Base-by-base conservation (phyloP, 169 alveolate genomes). In the Plasmodium knowlesi region DNA sequence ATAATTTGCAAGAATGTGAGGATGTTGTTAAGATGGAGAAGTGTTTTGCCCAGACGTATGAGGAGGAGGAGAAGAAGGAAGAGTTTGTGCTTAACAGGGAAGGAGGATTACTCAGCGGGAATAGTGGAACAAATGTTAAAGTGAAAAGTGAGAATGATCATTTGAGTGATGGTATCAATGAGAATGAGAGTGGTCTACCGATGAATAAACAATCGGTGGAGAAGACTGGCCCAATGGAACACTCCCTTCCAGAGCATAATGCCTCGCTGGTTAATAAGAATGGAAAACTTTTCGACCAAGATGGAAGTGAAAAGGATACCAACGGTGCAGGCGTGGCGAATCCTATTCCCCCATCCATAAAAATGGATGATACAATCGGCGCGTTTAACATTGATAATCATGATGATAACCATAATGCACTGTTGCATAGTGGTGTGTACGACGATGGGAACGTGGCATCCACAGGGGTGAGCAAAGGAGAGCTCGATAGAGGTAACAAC, bases 21-120 rank as follows among this genome's bases (percentile, higher is more conserved):
- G 30, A 78, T 41, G 39, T 39, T 46, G 19, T 53, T 57, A 89
- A 89, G 82, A 61, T 67, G 50, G 94, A 89, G 76, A 79, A 39
- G 19, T 61, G 57, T 5, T 78, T 16, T 79, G 50, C 32, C 22
- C 53, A 86, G 28, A 50, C 53, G 2, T 73, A 54, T 43, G 8
- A 54, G 34, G 84, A 54, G 34, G 84, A 32, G 41, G 14, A 74
- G 71, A 86, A 89, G 54, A 57, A 39, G 28, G 81, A 89, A 19
- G 78, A 89, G 32, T 32, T 41, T 2, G 22, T 80, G 37, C 5
- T 57, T 34, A 79, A 89, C 37, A n/a, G n/a, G 22, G 39, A 41
- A 41, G 19, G 19, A 41, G 19, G 19, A 28, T 67, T 28, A 78
- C 16, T 22, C 50, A 79, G 41, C 28, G n/a, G 43, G 19, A 43